These are phyloP conservation scores for Alternaria brassicae DNA, from an alignment of 2,329 filamentous ascomycete species.

Conservation along the genomic window DNA sequence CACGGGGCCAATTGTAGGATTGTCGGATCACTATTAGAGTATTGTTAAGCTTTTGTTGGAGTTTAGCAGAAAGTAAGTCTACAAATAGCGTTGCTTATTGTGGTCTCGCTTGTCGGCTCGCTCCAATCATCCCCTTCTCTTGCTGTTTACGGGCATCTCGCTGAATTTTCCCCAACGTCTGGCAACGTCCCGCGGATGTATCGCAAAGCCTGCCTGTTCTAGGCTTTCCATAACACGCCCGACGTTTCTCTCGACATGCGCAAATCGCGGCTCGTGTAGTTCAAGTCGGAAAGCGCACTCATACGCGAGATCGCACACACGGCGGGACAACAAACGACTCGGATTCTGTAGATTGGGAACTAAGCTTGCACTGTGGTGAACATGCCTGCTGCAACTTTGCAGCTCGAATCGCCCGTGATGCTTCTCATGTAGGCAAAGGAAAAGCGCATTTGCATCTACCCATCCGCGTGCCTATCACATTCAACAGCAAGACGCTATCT, in stretches of 20 bases:
- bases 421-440: neutral
- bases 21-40: neutral
- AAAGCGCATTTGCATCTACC: neutral
- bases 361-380: neutral
- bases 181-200: neutral
- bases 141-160: neutral
- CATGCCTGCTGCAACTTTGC: neutral
- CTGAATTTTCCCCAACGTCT: neutral
- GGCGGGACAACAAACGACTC: neutral
- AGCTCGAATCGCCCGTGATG: no score
- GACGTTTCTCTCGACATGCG: neutral
- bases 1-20: no score
- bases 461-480: neutral
- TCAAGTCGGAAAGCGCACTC: neutral
- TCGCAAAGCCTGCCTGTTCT: neutral
- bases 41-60: neutral
- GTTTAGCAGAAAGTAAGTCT: neutral
- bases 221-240: no score
- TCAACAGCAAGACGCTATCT: neutral
- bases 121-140: neutral
- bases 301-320: neutral
- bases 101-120: constrained; percentile 1
- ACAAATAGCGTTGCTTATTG: neutral
- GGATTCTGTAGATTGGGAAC: neutral
- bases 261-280: neutral